A percentile compares a stretch with the other conserved stretches of the same genome.
Evolutionary conservation across 495 filamentous ascomycete species (phyloP).

Genomic region (Xylaria cubensis): DNA sequence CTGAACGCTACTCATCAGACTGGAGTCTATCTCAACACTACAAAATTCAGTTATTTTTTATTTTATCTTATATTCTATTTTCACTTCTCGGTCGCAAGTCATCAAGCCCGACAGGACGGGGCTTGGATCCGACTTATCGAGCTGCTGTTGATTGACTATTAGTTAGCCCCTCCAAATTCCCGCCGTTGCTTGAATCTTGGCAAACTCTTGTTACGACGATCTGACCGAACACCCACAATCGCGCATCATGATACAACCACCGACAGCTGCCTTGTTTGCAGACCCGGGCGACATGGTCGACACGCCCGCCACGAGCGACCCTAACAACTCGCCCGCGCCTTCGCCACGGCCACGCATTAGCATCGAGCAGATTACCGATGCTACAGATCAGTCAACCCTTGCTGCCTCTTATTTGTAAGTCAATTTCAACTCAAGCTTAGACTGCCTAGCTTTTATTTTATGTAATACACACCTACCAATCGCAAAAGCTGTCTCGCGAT

Average conservation of each 20-base stretch:
- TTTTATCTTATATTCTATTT: too few relatives aligned
- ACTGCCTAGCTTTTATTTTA: not conserved
- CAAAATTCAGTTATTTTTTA: not conserved
- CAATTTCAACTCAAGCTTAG: conserved; percentile 35
- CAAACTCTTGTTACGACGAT: not conserved
- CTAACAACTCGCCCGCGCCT: conserved; percentile 19
- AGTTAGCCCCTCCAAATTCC: not conserved
- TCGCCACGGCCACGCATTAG: conserved; percentile 48
- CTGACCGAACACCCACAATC: not conserved
- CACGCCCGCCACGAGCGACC: conserved; percentile 23
- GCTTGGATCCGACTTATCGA: conserved; percentile 1
- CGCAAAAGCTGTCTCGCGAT: conserved; percentile 22
- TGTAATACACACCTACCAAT: conserved; percentile 24
- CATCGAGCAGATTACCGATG: conserved; percentile 43
- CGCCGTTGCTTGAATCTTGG: conserved; percentile 4
- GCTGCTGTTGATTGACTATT: not conserved
- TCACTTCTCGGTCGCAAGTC: not conserved
- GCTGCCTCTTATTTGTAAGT: conserved; percentile 43
- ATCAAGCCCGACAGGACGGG: conserved; percentile 1
- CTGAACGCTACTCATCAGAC: not conserved
- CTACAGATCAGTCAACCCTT: conserved; percentile 29
- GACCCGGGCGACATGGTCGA: conserved; percentile 17
- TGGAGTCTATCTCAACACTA: not conserved
- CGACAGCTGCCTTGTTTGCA: conserved; percentile 22
- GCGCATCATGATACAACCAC: conserved; percentile 29